These are phyloP conservation scores for Xylaria acuta DNA, from an alignment of 495 filamentous ascomycete species.

Conservation along the genomic window DNA sequence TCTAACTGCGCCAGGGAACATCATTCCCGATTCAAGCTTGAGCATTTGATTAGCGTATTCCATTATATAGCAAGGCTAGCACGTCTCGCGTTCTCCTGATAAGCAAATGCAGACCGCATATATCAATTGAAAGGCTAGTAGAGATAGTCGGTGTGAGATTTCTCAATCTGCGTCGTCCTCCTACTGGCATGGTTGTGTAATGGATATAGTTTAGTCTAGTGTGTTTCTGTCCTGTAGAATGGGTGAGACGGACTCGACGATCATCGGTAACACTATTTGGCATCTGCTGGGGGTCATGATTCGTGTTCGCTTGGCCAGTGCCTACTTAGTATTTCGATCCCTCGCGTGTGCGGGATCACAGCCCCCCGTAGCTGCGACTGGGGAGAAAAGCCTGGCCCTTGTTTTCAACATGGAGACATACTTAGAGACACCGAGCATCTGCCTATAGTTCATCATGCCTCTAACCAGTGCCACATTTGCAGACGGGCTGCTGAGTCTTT, in stretches of 20 bases:
- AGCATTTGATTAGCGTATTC: not conserved
- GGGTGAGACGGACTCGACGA: constrained; percentile 16
- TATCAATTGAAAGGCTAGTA: not conserved
- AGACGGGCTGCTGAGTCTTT: not conserved
- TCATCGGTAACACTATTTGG: constrained; percentile 21
- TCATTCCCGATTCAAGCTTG: constrained; percentile 4
- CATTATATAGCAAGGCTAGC: not conserved
- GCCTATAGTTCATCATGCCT: not conserved
- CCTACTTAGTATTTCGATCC: constrained; percentile 6
- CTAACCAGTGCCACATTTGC: not conserved
- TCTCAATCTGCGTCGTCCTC: not conserved
- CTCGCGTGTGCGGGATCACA: constrained; percentile 1
- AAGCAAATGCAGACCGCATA: not conserved
- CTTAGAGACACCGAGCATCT: not conserved
- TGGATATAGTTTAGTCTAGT: constrained; percentile 8
- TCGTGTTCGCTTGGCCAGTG: constrained; percentile 18
- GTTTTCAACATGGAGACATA: constrained; percentile 5
- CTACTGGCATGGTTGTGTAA: constrained; percentile 2
- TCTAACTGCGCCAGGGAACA: not conserved
- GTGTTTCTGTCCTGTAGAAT: not conserved
- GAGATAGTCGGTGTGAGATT: constrained; percentile 16
- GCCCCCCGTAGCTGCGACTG: constrained; percentile 2
- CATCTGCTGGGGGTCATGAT: constrained; percentile 24
- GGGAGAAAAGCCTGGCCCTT: constrained; percentile 4
- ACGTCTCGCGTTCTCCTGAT: not conserved